Evolutionary conservation across 345 rosid species (phyloP), one percentile per base, ranked within the genome.

Genomic region (Citrus mangshanensis): DNA sequence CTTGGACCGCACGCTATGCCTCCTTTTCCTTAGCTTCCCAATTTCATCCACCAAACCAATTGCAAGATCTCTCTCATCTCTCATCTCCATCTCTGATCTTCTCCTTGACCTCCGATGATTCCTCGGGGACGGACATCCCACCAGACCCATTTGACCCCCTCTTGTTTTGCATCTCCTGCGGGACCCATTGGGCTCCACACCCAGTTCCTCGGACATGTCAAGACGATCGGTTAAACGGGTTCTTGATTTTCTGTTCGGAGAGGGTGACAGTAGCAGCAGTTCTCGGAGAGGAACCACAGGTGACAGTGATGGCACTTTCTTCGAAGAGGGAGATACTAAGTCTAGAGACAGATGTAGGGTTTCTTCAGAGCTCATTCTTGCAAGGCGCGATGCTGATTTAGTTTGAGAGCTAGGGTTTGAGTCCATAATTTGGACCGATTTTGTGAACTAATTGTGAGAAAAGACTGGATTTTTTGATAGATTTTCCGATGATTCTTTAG

Each of bases 311-410:
- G 90, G 85, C 70, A 82, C 54, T 77, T 79, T 86, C 84, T 83
- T 86, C 9, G 91, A 84, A 58, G 94, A 82, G 1, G 91, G 42
- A 18, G 89, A 69, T 38, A 77, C 77, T 34, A 89, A 81, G 77
- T 93, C 95, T 37, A 91, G 80, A 77, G 89, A 86, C 28, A 81
- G 84, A 69, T 51, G 84, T 2, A 77, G 85, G 21, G 84, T 28
- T 13, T 63, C 84, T 73, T 81, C 80, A 2, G 88, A 67, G 6
- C 77, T 75, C 73, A 74, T 84, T 76, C 91, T 78, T 27, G 89
- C 86, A 38, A 95, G 86, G 66, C 97, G 94, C 22, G 97, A 93
- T 60, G 93, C 88, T 55, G 93, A 87, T 80, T 90, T 93, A 61
- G 87, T 70, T 27, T 82, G 88, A 65, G 89, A 71, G 46, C 54